These are phyloP conservation scores for Cladosporium cucumerinum DNA, from an alignment of 2,329 filamentous ascomycete genomes.

Conservation along the genomic window DNA sequence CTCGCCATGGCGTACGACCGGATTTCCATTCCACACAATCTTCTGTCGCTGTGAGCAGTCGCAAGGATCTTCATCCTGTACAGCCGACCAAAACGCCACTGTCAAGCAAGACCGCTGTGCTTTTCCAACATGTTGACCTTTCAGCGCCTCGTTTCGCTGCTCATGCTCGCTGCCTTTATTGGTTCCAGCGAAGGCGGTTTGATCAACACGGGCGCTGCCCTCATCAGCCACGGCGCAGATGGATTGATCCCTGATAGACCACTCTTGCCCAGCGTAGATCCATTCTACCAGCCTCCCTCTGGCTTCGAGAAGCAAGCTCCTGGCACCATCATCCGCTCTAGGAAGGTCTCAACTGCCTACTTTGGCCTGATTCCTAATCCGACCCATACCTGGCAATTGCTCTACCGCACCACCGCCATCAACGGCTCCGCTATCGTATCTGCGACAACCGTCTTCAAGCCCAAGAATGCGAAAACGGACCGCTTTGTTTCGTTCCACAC, in stretches of 20 bases:
- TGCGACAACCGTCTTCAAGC: constrained; percentile 30
- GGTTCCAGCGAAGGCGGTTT: neutral
- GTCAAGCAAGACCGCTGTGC: neutral
- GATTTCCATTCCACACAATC: neutral
- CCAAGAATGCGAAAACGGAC: constrained; percentile 22
- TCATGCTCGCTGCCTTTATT: neutral
- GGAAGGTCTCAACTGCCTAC: constrained; percentile 23
- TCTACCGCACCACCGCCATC: constrained; percentile 27
- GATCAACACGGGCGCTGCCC: neutral
- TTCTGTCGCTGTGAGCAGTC: neutral
- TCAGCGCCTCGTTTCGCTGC: neutral
- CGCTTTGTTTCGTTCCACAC: constrained; percentile 31
- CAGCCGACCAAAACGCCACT: neutral
- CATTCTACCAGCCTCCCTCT: constrained; percentile 30
- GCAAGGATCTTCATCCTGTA: neutral
- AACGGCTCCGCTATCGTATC: constrained; percentile 28
- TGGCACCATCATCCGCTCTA: constrained; percentile 27
- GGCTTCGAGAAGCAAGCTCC: constrained; percentile 24
- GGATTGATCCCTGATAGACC: neutral
- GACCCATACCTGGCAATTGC: constrained; percentile 26
- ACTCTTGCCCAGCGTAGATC: constrained; percentile 23
- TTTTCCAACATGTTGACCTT: neutral
- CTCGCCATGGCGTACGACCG: neutral
- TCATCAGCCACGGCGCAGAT: neutral
- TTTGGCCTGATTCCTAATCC: constrained; percentile 26